Base-by-base conservation (phyloP, 2,329 filamentous ascomycete species). In the Trichoderma aggressivum region DNA sequence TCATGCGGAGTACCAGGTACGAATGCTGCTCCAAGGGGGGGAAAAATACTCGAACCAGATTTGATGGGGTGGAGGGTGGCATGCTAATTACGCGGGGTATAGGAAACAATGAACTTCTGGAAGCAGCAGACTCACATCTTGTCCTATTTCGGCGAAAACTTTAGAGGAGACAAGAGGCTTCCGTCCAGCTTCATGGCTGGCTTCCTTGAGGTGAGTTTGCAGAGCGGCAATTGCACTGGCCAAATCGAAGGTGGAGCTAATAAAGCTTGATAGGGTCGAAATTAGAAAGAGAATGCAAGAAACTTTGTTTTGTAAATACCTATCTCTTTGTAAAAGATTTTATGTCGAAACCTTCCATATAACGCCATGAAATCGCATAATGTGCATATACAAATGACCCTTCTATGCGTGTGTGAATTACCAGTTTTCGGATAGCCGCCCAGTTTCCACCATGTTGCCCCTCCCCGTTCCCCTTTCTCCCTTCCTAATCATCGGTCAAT, bases 41-140 rank as follows among this genome's bases (percentile, higher is more conserved):
- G 21, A 50, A 39, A 28, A 69, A 24, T 16, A 28, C 26, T n/a
- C 8, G 53, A 28, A 12, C 63, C 11, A 21, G 16, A 12, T 21
- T 39, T 16, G 8, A 55, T n/a, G 32, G 28, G 11, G 26, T 18
- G 34, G 16, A 28, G 43, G 39, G 21, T 24, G 3, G 53, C 39
- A 60, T 70, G 72, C 60, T 47, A 63, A 68, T 77, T 30, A 14
- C 18, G 28, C 39, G 28, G 28, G 43, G 28, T 18, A 32, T 50
- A 98, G 94, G 96, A 99, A 87, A 99, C 93, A 68, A 90, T 99
- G 87, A 99, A 99, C 86, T 99, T 92, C 87, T 99, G 96, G 96
- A 97, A 98, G 84, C 96, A 99, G 84, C 87, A 94, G 73, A 92
- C 92, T 74, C 96, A 99, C 82, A 88, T 99, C 76, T 94, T 99